Percentiles rank a stretch among this genome's conserved stretches.
These are phyloP conservation scores for Pichia sp. DNA, from an alignment of 1,139 yeast genomes.

Conservation along the genomic window DNA sequence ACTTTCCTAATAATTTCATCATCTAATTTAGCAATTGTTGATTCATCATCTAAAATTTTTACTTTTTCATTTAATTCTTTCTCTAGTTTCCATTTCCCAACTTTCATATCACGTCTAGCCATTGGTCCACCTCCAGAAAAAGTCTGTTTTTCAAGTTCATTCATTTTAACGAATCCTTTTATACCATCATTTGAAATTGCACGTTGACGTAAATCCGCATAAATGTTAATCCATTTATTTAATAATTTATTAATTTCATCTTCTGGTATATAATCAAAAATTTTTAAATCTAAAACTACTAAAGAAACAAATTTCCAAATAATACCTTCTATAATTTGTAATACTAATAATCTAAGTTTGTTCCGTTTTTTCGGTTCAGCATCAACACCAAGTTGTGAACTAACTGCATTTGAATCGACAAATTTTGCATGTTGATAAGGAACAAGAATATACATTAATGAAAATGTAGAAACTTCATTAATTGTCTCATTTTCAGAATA, in stretches of 20 bases:
- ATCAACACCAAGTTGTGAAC: slow-evolving; percentile 12
- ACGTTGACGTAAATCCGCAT: slow-evolving; percentile 8
- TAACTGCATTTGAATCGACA: slow-evolving; percentile 16
- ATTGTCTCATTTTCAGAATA: slow-evolving; percentile 15
- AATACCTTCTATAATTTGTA: slow-evolving; percentile 15
- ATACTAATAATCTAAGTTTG: slow-evolving; percentile 14
- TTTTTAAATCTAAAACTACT: slow-evolving; percentile 7
- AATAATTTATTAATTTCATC: slow-evolving; percentile 5
- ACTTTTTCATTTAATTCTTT: slow-evolving; percentile 46
- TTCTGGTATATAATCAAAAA: slow-evolving; percentile 1
- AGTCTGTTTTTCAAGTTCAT: slow-evolving; percentile 9
- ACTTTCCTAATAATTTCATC: slow-evolving; percentile 34
- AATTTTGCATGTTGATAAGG: slow-evolving; percentile 14
- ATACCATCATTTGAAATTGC: slow-evolving; percentile 9
- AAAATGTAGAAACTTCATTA: slow-evolving; percentile 10
- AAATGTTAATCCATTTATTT: slow-evolving; percentile 13
- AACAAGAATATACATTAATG: slow-evolving; percentile 6
- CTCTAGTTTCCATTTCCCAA: slow-evolving; percentile 58
- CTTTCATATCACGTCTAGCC: slow-evolving; percentile 61
- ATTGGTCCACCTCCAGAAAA: slow-evolving; percentile 38
- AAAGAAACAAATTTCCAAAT: slow-evolving; percentile 9
- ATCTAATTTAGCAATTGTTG: slow-evolving; percentile 34
- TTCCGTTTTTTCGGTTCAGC: slow-evolving; percentile 11
- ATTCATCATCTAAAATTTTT: slow-evolving; percentile 24
- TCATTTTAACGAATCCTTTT: slow-evolving; percentile 11